These are phyloP conservation scores for Plasmodium knowlesi DNA, from an alignment of 169 alveolate genomes.

Conservation along the genomic window DNA sequence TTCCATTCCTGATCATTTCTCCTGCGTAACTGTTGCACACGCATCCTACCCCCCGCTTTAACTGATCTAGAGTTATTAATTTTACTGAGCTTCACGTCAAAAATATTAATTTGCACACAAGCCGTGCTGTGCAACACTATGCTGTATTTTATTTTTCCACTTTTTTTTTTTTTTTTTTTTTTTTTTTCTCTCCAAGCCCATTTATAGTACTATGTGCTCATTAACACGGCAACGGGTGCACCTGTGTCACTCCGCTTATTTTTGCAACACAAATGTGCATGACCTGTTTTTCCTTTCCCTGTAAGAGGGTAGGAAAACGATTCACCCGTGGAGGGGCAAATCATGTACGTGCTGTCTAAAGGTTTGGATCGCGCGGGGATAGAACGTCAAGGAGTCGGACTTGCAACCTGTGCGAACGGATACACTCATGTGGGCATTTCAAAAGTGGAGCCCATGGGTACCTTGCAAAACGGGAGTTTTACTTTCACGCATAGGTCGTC, in stretches of 20 bases:
- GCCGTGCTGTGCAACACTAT: background rate
- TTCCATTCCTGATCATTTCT: background rate
- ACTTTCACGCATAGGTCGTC: background rate
- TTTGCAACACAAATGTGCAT: background rate
- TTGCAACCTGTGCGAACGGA: background rate
- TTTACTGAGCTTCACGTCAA: background rate
- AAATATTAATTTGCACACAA: background rate
- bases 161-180: background rate
- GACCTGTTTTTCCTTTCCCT: background rate
- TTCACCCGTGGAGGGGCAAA: background rate
- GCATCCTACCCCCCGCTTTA: background rate
- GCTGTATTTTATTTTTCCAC: background rate
- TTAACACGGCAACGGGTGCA: background rate
- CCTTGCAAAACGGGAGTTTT: background rate
- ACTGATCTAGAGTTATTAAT: background rate
- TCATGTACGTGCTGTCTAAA: background rate
- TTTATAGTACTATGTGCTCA: background rate
- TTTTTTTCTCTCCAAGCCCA: background rate
- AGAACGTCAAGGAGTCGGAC: background rate
- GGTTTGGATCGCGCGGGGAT: background rate
- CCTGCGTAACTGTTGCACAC: slow-evolving; percentile 10
- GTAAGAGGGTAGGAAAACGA: background rate
- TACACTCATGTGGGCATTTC: background rate
- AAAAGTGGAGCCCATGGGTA: background rate
- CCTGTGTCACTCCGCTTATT: background rate